Evolutionary conservation across 805 yeast species (phyloP).

Genomic region (Spathaspora boniae): DNA sequence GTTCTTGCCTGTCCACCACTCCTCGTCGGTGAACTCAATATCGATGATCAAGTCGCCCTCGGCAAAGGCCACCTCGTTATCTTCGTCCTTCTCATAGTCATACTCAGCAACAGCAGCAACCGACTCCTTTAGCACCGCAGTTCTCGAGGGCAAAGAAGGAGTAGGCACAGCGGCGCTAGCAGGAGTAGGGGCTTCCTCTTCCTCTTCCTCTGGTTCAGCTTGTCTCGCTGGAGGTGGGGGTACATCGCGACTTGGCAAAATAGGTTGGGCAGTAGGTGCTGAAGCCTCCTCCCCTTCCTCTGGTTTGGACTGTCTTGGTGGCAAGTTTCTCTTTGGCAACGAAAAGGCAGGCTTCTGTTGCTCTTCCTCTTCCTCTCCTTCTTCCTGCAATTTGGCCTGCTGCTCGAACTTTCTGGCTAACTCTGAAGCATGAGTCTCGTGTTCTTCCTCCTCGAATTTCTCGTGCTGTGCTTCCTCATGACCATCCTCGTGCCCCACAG

Average conservation of each 20-base stretch:
- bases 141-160: slow-evolving; percentile 19
- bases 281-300: slow-evolving; percentile 12
- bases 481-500: slow-evolving; percentile 26
- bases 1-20: slow-evolving; percentile 60
- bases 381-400: slow-evolving; percentile 13
- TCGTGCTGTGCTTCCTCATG: slow-evolving; percentile 21
- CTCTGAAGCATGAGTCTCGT: slow-evolving; percentile 13
- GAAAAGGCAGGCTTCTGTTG: too few species aligned
- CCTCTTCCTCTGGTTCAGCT: slow-evolving; percentile 10
- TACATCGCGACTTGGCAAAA: slow-evolving; percentile 7
- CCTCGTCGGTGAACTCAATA: slow-evolving; percentile 68
- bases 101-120: slow-evolving; percentile 73
- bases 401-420: slow-evolving; percentile 19
- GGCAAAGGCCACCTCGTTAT: slow-evolving; percentile 62
- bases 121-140: slow-evolving; percentile 8
- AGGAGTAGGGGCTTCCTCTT: slow-evolving; percentile 10
- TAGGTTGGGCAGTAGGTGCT: slow-evolving; percentile 10
- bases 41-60: slow-evolving; percentile 68
- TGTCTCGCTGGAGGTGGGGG: slow-evolving; percentile 11
- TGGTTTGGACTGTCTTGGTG: slow-evolving; percentile 9
- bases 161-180: slow-evolving; percentile 12
- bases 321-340: slow-evolving; percentile 8
- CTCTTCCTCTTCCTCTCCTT: slow-evolving; percentile 10
- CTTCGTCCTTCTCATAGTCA: slow-evolving; percentile 73
- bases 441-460: slow-evolving; percentile 13